Percentiles rank a stretch among this genome's conserved stretches.
phyloP scores from a whole-genome alignment of 352 stramenopile species.

The Phytopythium chamaehyphon region DNA sequence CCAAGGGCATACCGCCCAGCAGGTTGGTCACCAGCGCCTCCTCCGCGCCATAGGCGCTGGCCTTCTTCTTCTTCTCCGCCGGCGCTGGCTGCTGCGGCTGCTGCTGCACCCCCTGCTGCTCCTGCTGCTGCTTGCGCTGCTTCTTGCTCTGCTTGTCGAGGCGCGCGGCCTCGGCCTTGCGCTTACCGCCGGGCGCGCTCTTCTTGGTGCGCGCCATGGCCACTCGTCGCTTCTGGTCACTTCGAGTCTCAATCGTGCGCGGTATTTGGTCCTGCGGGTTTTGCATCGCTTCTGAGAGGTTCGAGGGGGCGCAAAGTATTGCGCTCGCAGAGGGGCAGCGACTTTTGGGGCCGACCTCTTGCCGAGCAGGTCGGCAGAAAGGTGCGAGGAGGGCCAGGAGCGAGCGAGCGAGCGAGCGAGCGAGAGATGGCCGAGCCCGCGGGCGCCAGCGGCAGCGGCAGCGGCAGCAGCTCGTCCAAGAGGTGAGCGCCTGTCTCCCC shows the following conservation, averaged over 20 bases:
- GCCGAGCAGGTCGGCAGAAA: background rate
- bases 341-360: background rate
- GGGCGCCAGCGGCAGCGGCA: background rate
- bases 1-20: constrained; percentile 58
- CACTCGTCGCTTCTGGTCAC: no score
- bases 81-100: constrained; percentile 11
- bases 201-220: constrained; percentile 52
- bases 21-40: constrained; percentile 38
- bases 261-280: no score
- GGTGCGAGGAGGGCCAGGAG: background rate
- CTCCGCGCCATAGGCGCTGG: constrained; percentile 13
- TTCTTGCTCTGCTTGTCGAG: constrained; percentile 31
- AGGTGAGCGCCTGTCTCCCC: background rate
- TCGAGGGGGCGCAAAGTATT: no score
- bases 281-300: no score
- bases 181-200: constrained; percentile 34
- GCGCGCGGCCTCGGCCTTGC: constrained; percentile 19
- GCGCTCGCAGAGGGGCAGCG: no score
- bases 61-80: constrained; percentile 9
- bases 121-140: constrained; percentile 13
- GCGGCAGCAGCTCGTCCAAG: no score
- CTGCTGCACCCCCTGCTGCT: no score
- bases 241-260: background rate
- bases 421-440: constrained; percentile 2
- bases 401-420: background rate